These are phyloP conservation scores for Sporothrix phasma DNA, from an alignment of 2,329 filamentous ascomycete genomes.

Conservation along the genomic window DNA sequence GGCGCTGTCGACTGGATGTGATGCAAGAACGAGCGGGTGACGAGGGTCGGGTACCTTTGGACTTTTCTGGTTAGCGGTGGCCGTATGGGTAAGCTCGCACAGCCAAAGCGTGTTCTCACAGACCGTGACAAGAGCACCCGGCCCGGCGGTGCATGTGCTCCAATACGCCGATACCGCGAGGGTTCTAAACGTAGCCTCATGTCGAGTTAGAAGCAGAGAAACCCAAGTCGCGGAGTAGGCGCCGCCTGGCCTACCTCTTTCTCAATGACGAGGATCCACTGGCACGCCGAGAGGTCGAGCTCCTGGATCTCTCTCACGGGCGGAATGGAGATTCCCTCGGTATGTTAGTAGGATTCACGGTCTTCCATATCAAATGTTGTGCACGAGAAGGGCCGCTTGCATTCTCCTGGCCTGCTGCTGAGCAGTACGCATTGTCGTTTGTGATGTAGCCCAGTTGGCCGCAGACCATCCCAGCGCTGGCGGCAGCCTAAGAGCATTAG, in stretches of 20 bases:
- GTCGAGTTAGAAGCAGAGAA: not conserved
- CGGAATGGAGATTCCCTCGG: slow-evolving; percentile 53
- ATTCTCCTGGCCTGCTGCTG: slow-evolving; percentile 8
- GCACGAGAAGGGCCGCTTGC: not conserved
- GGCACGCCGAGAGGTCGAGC: slow-evolving; percentile 39
- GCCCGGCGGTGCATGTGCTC: slow-evolving; percentile 35
- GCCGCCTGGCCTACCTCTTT: slow-evolving; percentile 62
- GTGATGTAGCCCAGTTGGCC: slow-evolving; percentile 43
- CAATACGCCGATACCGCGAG: slow-evolving; percentile 50
- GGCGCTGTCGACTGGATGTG: slow-evolving; percentile 39
- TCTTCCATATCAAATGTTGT: not conserved
- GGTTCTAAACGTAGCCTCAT: slow-evolving; percentile 63
- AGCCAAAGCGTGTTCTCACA: slow-evolving; percentile 4
- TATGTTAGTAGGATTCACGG: not conserved
- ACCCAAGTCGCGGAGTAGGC: too few species aligned
- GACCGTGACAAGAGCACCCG: slow-evolving; percentile 62
- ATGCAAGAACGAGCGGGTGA: slow-evolving; percentile 55
- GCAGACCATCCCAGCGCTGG: slow-evolving; percentile 60
- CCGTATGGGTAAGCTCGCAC: too few species aligned
- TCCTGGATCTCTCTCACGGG: slow-evolving; percentile 36
- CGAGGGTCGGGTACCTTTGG: slow-evolving; percentile 76
- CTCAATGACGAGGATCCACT: slow-evolving; percentile 66
- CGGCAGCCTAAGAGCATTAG: slow-evolving; percentile 46
- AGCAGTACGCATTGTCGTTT: slow-evolving; percentile 20
- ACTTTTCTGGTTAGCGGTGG: slow-evolving; percentile 34